Percentiles rank a stretch among this genome's conserved stretches.
phyloP scores from a whole-genome alignment of 75 land plant genomes.

The Pinus taeda region DNA sequence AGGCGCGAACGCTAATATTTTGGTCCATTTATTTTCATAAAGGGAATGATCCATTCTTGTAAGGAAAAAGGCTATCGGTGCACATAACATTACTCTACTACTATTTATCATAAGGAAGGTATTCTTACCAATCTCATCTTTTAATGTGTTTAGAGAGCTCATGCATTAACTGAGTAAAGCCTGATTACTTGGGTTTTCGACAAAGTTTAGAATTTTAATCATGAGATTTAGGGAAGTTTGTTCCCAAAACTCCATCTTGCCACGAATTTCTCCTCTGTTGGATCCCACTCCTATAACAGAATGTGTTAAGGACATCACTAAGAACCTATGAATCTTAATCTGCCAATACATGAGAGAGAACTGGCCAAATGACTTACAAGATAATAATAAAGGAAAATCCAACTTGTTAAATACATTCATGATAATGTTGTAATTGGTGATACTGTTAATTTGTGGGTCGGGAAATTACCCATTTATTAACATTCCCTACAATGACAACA shows the following conservation, averaged over 20 bases:
- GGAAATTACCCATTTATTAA: conserved; percentile 49
- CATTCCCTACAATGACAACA: conserved; percentile 56
- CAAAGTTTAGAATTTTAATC: neutral
- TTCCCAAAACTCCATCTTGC: too few relatives aligned
- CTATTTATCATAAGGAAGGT: neutral
- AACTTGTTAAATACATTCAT: too few relatives aligned
- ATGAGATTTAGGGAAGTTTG: too few relatives aligned
- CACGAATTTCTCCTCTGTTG: too few relatives aligned
- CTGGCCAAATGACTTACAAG: too few relatives aligned
- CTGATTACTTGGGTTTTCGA: neutral
- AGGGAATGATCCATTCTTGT: neutral
- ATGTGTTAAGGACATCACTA: too few relatives aligned
- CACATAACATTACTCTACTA: neutral
- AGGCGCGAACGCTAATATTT: neutral
- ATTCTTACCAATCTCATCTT: neutral
- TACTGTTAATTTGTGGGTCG: too few relatives aligned
- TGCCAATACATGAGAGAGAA: too few relatives aligned
- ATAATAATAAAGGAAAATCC: too few relatives aligned
- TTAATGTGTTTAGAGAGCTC: neutral
- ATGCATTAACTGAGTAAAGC: neutral
- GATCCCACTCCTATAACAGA: too few relatives aligned
- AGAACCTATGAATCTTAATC: too few relatives aligned
- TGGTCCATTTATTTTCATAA: neutral
- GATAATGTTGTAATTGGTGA: too few relatives aligned
- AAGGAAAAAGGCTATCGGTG: neutral